These are phyloP conservation scores for Nectriaceae sp. DNA, from an alignment of 2,329 filamentous ascomycete species.

Conservation along the genomic window DNA sequence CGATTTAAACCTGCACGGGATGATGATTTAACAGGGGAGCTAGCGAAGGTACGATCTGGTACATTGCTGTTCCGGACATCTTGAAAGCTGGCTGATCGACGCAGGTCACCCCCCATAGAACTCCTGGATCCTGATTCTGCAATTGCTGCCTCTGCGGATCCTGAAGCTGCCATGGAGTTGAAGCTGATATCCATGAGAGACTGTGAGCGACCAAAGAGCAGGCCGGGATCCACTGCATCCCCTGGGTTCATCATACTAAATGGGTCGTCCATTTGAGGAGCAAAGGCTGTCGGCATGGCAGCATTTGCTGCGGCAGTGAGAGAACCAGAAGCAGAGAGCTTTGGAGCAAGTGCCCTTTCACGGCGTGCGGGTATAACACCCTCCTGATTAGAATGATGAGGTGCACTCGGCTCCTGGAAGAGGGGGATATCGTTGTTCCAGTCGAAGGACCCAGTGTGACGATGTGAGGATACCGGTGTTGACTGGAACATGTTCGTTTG, in stretches of 20 bases:
- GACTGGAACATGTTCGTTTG: constrained; percentile 45
- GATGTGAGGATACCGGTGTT: constrained; percentile 37
- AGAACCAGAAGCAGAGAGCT: constrained; percentile 41
- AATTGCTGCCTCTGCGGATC: constrained; percentile 30
- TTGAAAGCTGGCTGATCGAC: constrained; percentile 48
- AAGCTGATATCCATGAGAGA: constrained; percentile 46
- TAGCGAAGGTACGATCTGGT: constrained; percentile 43
- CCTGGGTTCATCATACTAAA: constrained; percentile 50
- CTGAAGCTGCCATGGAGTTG: constrained; percentile 29
- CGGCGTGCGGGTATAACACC: constrained; percentile 41
- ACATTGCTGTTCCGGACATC: constrained; percentile 44
- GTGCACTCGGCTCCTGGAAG: constrained; percentile 49
- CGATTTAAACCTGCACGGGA: constrained; percentile 52
- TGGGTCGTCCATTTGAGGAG: constrained; percentile 49
- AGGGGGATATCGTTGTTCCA: constrained; percentile 59
- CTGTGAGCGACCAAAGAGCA: constrained; percentile 57
- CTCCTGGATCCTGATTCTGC: constrained; percentile 26
- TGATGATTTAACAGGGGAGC: constrained; percentile 55
- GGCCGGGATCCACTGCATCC: constrained; percentile 59
- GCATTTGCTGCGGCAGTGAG: constrained; percentile 19
- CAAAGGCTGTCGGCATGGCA: constrained; percentile 44
- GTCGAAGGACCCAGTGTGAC: constrained; percentile 54
- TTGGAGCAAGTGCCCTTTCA: constrained; percentile 52
- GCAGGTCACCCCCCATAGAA: constrained; percentile 38
- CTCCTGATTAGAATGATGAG: constrained; percentile 36